phyloP scores from a whole-genome alignment of 345 rosid species.

The Tarenaya hassleriana region DNA sequence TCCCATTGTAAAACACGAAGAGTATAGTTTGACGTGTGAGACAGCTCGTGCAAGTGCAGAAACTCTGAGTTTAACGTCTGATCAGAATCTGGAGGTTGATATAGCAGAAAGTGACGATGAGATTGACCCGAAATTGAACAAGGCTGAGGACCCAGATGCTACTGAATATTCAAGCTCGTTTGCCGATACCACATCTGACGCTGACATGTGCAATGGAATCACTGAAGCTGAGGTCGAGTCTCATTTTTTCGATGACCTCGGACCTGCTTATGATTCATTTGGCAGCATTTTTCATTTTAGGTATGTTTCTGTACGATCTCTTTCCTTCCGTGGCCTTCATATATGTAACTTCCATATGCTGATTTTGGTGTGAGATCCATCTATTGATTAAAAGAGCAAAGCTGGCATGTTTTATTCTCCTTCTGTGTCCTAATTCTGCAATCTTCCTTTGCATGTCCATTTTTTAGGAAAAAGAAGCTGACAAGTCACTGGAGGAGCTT shows the following conservation, averaged over 20 bases:
- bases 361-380: no score
- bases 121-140: slow-evolving; percentile 20
- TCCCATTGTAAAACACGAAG: slow-evolving; percentile 26
- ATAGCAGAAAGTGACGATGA: slow-evolving; percentile 33
- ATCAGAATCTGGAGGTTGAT: slow-evolving; percentile 55
- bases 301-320: slow-evolving; percentile 30
- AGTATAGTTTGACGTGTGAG: slow-evolving; percentile 26
- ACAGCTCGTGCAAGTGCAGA: slow-evolving; percentile 29
- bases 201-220: slow-evolving; percentile 45
- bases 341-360: no score
- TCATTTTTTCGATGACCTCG: slow-evolving; percentile 46
- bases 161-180: slow-evolving; percentile 89
- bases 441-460: neutral
- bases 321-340: neutral
- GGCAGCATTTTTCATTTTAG: slow-evolving; percentile 48
- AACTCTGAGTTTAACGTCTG: slow-evolving; percentile 23
- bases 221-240: slow-evolving; percentile 75
- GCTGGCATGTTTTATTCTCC: neutral
- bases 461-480: slow-evolving; percentile 71
- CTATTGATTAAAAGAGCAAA: no score
- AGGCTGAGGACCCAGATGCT: slow-evolving; percentile 54
- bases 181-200: slow-evolving; percentile 55
- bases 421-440: neutral
- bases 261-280: slow-evolving; percentile 50
- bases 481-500: slow-evolving; percentile 79